Base-by-base conservation (phyloP, 495 filamentous ascomycete species). In the Trichodelitschia bisporula region DNA sequence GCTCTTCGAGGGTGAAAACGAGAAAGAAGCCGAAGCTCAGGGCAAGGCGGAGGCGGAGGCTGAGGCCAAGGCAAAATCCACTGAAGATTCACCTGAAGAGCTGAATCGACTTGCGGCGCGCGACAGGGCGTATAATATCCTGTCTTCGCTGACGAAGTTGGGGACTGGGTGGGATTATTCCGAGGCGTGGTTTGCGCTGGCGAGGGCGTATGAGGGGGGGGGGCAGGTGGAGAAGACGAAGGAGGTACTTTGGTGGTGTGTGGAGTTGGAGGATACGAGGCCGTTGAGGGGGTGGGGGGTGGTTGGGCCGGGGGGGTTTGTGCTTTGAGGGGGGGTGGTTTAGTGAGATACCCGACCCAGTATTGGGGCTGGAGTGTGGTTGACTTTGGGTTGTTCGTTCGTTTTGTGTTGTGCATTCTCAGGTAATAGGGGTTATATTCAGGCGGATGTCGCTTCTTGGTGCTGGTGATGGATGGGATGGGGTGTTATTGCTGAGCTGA, bases 151-250 rank as follows among this genome's bases (percentile, higher is more conserved):
- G 32, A 92, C 79, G 2, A 83, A 76, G 51, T 61, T 77, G 2
- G 80, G 82, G n/a, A 58, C 53, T 17, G 83, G 80, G 3, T 95
- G 89, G 89, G 78, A 92, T 47, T 64, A 71, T 42, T 68, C 71
- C n/a, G 86, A 92, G 45, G 86, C 83, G 13, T 97, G 86, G 86
- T 80, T 73, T 42, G 68, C 70, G 6, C 62, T 97, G 11, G 78
- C 86, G 1, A 56, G 77, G 37, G 79, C 71, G 27, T 76, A 90
- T 40, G 84, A 93, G 51, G 66, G 71, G 33, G 71, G 73, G 30
- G 74, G 73, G 4, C 75, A 93, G 55, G 46, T 65, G 4, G 75
- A 82, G 26, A 90, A 82, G 45, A 69, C 86, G 27, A 82, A 79
- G 44, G 59, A 62, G 29, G 69, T 64, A 34, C 54, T 78, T 3